phyloP scores from a whole-genome alignment of 169 alveolate genomes.

The Ichthyophthirius multifiliis region DNA sequence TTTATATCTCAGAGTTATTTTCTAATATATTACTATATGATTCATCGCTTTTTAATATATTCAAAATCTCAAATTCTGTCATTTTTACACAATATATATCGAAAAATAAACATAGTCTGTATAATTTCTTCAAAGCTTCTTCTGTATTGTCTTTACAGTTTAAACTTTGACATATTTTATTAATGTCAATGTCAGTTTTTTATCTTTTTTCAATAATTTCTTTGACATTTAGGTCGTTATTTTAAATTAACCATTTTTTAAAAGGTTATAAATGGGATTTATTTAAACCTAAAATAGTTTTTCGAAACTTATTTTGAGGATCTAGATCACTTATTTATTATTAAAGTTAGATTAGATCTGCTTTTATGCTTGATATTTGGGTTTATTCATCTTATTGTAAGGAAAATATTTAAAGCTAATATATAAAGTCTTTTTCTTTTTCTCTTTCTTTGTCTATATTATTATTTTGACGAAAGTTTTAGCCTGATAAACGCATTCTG shows the following conservation, averaged over 20 bases:
- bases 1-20: too few species aligned
- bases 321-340: not conserved
- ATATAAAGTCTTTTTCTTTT: too few species aligned
- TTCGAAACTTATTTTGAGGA: not conserved
- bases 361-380: not conserved
- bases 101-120: not conserved
- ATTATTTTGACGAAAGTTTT: too few species aligned
- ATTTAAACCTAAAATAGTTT: not conserved
- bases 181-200: not conserved
- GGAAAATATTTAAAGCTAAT: too few species aligned
- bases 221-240: not conserved
- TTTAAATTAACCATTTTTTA: constrained; percentile 1
- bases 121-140: not conserved
- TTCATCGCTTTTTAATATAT: not conserved
- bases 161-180: not conserved
- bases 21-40: not conserved
- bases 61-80: not conserved
- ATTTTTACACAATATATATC: not conserved
- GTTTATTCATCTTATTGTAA: not conserved
- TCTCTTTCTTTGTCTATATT: too few species aligned
- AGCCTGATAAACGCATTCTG: too few species aligned
- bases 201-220: not conserved
- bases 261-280: not conserved
- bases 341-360: not conserved
- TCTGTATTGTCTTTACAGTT: not conserved